phyloP scores from a whole-genome alignment of 2,329 filamentous ascomycete species.

The Xylaria sp. region DNA sequence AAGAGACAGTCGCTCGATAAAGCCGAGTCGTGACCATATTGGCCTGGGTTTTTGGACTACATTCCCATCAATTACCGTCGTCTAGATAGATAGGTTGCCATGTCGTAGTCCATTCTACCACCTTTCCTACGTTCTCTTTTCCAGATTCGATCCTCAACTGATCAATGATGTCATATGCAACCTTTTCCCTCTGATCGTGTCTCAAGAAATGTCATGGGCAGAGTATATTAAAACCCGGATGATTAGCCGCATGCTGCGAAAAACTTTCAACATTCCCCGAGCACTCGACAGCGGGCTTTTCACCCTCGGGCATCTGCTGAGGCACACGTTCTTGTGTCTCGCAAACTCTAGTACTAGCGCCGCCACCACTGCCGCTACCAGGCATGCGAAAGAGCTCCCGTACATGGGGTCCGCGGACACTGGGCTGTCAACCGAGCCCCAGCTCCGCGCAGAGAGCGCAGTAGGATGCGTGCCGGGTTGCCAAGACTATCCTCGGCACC shows the following conservation, averaged over 20 bases:
- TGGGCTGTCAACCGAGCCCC: conserved; percentile 9
- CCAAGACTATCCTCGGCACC: conserved; percentile 20
- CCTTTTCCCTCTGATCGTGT: neutral
- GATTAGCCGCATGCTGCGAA: conserved; percentile 11
- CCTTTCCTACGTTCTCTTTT: neutral
- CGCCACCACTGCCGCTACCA: conserved; percentile 17
- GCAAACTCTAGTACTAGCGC: conserved; percentile 18
- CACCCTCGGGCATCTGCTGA: conserved; percentile 15
- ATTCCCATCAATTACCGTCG: neutral
- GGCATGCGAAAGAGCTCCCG: conserved; percentile 24
- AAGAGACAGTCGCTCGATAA: neutral
- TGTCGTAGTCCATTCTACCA: neutral
- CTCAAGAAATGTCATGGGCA: conserved; percentile 22
- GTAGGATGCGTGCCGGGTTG: conserved; percentile 5
- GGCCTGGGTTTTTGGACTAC: neutral
- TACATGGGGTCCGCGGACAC: conserved; percentile 7
- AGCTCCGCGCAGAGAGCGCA: neutral
- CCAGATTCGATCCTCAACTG: conserved; percentile 15
- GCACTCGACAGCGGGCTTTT: neutral
- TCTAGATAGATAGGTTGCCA: neutral
- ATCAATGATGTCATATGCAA: conserved; percentile 4
- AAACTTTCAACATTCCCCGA: conserved; percentile 8
- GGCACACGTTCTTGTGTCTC: neutral
- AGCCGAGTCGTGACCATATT: neutral
- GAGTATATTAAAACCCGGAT: conserved; percentile 19